A percentile compares a stretch with the other conserved stretches of the same genome.
These are phyloP conservation scores for Pyrenochaeta sp. DNA, from an alignment of 2,329 filamentous ascomycete species.

Conservation along the genomic window DNA sequence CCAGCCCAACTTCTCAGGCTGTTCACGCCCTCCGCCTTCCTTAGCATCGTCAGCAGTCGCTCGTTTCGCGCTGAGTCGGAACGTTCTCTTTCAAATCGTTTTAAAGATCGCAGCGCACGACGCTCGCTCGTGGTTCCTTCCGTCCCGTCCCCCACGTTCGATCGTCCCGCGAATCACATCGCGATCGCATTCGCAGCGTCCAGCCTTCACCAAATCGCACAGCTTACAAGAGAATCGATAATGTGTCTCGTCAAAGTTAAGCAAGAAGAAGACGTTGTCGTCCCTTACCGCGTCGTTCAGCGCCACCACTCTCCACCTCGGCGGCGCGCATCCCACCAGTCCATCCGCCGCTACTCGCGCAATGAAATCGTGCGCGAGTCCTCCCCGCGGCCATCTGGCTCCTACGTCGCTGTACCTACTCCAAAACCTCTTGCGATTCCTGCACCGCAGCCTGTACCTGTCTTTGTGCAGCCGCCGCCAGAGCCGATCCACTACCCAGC, in stretches of 20 bases:
- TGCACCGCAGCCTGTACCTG: slow-evolving; percentile 51
- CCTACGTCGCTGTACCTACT: slow-evolving; percentile 44
- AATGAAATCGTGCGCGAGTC: slow-evolving; percentile 43
- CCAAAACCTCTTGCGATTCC: slow-evolving; percentile 47
- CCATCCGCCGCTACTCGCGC: slow-evolving; percentile 41
- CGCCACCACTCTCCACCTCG: slow-evolving; percentile 40
- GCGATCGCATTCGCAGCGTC: slow-evolving; percentile 36
- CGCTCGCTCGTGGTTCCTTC: slow-evolving; percentile 12
- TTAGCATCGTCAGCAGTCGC: slow-evolving; percentile 26
- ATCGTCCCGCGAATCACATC: slow-evolving; percentile 45
- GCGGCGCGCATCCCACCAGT: slow-evolving; percentile 36
- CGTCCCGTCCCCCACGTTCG: slow-evolving; percentile 31
- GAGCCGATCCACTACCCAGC: slow-evolving; percentile 32
- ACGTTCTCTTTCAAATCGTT: background rate
- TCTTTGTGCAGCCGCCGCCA: slow-evolving; percentile 49
- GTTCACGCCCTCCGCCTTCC: slow-evolving; percentile 25
- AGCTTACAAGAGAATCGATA: slow-evolving; percentile 5
- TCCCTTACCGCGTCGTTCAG: slow-evolving; percentile 49
- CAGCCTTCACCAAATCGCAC: slow-evolving; percentile 9
- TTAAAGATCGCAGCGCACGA: slow-evolving; percentile 4
- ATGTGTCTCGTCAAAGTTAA: slow-evolving; percentile 60
- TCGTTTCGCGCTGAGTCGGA: slow-evolving; percentile 17
- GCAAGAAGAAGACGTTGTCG: slow-evolving; percentile 55
- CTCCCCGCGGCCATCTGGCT: slow-evolving; percentile 37
- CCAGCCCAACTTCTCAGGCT: slow-evolving; percentile 30